A percentile compares a stretch with the other conserved stretches of the same genome.
These are phyloP conservation scores for Trametes cingulata DNA, from an alignment of 768 basidiomycete species.

Conservation along the genomic window DNA sequence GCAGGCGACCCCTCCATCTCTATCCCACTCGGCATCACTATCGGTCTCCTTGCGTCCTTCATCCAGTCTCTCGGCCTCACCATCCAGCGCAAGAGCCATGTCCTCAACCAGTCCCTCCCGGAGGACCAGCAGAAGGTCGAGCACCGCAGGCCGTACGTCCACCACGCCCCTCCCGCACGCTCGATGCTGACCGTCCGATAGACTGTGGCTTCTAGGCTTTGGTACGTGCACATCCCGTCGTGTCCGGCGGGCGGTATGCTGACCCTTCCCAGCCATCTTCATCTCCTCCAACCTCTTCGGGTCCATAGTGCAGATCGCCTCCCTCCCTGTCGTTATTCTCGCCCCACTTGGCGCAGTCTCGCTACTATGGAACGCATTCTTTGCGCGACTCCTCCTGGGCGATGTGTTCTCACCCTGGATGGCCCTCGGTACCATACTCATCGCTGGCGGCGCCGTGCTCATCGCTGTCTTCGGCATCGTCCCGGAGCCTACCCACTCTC, in stretches of 20 bases:
- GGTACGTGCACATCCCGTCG: slow-evolving; percentile 35
- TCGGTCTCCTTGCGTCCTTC: slow-evolving; percentile 81
- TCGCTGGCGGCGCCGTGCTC: slow-evolving; percentile 84
- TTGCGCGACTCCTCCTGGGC: slow-evolving; percentile 80
- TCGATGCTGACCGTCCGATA: slow-evolving; percentile 30
- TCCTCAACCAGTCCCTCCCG: slow-evolving; percentile 75
- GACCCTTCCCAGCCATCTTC: slow-evolving; percentile 55
- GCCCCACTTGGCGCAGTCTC: slow-evolving; percentile 92
- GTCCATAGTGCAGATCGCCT: slow-evolving; percentile 89
- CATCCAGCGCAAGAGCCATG: slow-evolving; percentile 91
- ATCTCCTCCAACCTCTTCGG: slow-evolving; percentile 86
- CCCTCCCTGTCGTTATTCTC: slow-evolving; percentile 91
- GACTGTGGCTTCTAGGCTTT: slow-evolving; percentile 87
- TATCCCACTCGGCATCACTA: slow-evolving; percentile 44
- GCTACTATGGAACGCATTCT: slow-evolving; percentile 92
- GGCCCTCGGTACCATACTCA: slow-evolving; percentile 83
- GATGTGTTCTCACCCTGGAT: slow-evolving; percentile 86
- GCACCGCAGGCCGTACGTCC: slow-evolving; percentile 74
- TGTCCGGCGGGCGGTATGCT: slow-evolving; percentile 8
- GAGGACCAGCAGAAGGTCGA: slow-evolving; percentile 64
- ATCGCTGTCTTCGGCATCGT: slow-evolving; percentile 94
- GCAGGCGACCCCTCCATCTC: slow-evolving; percentile 35
- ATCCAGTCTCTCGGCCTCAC: slow-evolving; percentile 91
- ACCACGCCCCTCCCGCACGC: slow-evolving; percentile 11
- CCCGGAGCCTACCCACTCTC: slow-evolving; percentile 79